phyloP scores from a whole-genome alignment of 2,329 filamentous ascomycete species.

The Calonectria leucothoes region DNA sequence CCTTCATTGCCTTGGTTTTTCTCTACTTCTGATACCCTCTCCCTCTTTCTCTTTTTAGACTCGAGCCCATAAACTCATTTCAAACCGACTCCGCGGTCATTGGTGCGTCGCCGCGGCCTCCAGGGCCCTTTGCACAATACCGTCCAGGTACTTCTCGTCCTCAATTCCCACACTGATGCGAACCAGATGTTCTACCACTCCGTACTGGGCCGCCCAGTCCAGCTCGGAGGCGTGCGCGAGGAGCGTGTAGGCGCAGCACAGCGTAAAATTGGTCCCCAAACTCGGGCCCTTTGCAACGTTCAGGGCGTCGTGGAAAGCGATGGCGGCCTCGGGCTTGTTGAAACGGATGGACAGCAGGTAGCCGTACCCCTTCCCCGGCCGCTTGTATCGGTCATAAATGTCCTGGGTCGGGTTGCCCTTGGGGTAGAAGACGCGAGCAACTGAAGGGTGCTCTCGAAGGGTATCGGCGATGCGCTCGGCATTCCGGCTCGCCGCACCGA shows the following conservation, averaged over 20 bases:
- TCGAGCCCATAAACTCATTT: not conserved
- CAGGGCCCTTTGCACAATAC: slow-evolving; percentile 30
- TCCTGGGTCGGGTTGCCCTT: slow-evolving; percentile 51
- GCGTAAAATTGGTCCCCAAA: slow-evolving; percentile 61
- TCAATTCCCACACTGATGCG: slow-evolving; percentile 60
- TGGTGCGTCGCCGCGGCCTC: slow-evolving; percentile 14
- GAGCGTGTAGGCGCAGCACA: slow-evolving; percentile 55
- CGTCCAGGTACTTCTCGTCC: slow-evolving; percentile 44
- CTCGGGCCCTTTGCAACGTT: slow-evolving; percentile 62
- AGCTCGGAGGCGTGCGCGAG: slow-evolving; percentile 52
- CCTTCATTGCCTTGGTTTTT: not conserved
- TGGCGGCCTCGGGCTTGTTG: slow-evolving; percentile 45
- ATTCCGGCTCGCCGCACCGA: slow-evolving; percentile 43
- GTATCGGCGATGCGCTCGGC: slow-evolving; percentile 42
- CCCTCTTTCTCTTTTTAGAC: not conserved
- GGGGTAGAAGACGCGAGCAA: slow-evolving; percentile 54
- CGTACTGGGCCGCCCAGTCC: slow-evolving; percentile 52
- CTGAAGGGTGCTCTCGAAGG: slow-evolving; percentile 34
- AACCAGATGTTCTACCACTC: slow-evolving; percentile 53
- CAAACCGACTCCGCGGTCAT: not conserved
- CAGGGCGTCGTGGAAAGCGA: slow-evolving; percentile 61
- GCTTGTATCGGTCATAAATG: slow-evolving; percentile 40
- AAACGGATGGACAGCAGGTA: slow-evolving; percentile 64
- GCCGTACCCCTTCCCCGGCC: slow-evolving; percentile 60
- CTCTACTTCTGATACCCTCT: not conserved